Percentiles rank a stretch among this genome's conserved stretches.
These are phyloP conservation scores for Pythium sp. DNA, from an alignment of 352 stramenopile genomes.

Conservation along the genomic window DNA sequence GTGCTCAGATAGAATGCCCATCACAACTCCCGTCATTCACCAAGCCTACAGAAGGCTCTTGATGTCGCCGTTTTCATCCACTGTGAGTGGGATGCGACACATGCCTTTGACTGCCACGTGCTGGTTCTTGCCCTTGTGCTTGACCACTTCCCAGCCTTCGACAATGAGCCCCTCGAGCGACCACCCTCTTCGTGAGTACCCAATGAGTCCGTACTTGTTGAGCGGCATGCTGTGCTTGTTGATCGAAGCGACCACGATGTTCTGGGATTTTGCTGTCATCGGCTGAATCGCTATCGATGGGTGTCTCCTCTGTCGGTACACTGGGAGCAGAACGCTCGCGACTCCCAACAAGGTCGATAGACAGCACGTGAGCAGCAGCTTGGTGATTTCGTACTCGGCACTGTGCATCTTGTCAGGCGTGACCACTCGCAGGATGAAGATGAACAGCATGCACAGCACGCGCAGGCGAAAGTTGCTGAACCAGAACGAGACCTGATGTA, in stretches of 20 bases:
- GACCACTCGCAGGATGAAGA: slow-evolving; percentile 19
- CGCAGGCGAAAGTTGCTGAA: slow-evolving; percentile 26
- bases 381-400: slow-evolving; percentile 26
- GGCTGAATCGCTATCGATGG: background rate
- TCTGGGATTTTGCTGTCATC: slow-evolving; percentile 20
- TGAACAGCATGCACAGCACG: slow-evolving; percentile 2
- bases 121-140: slow-evolving; percentile 14
- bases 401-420: slow-evolving; percentile 22
- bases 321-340: slow-evolving; percentile 3
- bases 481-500: slow-evolving; percentile 21
- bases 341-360: slow-evolving; percentile 14
- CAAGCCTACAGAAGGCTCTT: slow-evolving; percentile 10
- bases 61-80: slow-evolving; percentile 13
- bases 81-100: slow-evolving; percentile 14
- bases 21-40: background rate
- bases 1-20: background rate
- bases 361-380: slow-evolving; percentile 21
- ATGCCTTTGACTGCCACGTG: slow-evolving; percentile 15
- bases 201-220: slow-evolving; percentile 29
- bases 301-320: background rate
- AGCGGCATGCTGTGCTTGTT: slow-evolving; percentile 23
- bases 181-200: slow-evolving; percentile 27
- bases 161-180: slow-evolving; percentile 26
- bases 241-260: slow-evolving; percentile 22
- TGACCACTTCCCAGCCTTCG: slow-evolving; percentile 31